Conservation (phyloP, 139 green algal species). For the Asterochloris erici region DNA sequence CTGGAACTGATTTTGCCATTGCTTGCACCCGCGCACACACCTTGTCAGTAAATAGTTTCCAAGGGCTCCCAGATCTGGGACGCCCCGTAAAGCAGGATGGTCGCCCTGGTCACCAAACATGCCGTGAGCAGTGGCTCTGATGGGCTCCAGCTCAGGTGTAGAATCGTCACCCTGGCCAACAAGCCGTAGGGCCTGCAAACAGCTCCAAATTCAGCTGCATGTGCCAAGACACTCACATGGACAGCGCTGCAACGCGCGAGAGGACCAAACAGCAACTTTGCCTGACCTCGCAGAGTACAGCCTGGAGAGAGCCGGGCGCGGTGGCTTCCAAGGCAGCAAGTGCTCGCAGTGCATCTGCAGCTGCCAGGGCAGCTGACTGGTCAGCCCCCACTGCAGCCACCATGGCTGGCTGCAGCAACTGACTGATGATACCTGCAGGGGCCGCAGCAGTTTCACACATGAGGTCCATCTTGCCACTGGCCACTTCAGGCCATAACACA, state of each 20-base stretch:
- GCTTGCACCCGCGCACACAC: neutral
- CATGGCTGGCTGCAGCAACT: constrained; percentile 13
- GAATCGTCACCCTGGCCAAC: neutral
- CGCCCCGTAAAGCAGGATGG: neutral
- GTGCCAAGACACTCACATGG: neutral
- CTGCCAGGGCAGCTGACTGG: neutral
- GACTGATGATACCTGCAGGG: neutral
- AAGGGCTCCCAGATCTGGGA: constrained; percentile 8
- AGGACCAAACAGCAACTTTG: neutral
- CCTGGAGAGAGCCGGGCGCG: constrained; percentile 4
- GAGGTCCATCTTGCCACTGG: neutral
- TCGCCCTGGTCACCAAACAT: constrained; percentile 7
- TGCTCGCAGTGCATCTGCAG: constrained; percentile 1
- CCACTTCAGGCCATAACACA: neutral
- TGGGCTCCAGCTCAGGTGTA: neutral
- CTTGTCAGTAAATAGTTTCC: constrained; percentile 11
- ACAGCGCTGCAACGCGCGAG: neutral
- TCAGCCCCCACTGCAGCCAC: constrained; percentile 7
- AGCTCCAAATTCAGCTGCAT: neutral
- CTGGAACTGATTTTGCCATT: neutral
- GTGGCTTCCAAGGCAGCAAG: constrained; percentile 5
- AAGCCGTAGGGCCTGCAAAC: constrained; percentile 6
- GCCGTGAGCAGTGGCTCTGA: constrained; percentile 2
- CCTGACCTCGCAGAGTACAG: constrained; percentile 8
- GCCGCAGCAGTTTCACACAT: neutral